Percentiles rank a stretch among this genome's conserved stretches.
phyloP scores from a whole-genome alignment of 2,329 filamentous ascomycete species.

The Botrytis cinerea region DNA sequence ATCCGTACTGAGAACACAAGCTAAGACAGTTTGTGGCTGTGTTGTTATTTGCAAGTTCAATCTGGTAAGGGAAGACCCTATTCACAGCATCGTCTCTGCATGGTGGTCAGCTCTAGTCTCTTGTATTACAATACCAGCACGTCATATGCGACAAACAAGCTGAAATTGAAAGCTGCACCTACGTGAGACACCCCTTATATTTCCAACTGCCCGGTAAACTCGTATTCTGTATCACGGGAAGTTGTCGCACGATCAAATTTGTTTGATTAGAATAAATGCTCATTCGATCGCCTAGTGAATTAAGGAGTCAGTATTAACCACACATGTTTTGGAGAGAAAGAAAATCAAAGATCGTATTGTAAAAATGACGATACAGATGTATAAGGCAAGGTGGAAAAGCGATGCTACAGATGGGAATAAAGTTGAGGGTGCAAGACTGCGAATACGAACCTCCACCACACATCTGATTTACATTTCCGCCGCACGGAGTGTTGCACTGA shows the following conservation, averaged over 20 bases:
- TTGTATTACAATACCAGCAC: conserved; percentile 4
- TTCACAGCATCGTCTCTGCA: conserved; percentile 27
- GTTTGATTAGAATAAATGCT: conserved; percentile 34
- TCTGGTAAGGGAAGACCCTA: conserved; percentile 33
- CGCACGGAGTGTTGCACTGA: conserved; percentile 39
- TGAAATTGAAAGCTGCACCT: conserved; percentile 16
- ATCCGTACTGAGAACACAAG: conserved; percentile 36
- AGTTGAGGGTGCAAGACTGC: neutral
- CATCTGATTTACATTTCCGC: conserved; percentile 36
- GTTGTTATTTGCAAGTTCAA: conserved; percentile 29
- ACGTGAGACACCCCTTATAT: conserved; percentile 39
- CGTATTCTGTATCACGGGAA: conserved; percentile 27
- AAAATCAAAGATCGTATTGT: neutral
- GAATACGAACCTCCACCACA: neutral
- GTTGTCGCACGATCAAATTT: conserved; percentile 26
- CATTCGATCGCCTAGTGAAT: conserved; percentile 32
- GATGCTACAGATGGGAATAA: neutral
- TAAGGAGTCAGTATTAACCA: neutral
- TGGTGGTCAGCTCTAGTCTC: conserved; percentile 3
- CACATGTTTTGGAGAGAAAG: neutral
- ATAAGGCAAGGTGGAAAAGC: no score
- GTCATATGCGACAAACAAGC: neutral
- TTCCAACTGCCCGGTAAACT: conserved; percentile 33
- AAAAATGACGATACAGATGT: neutral
- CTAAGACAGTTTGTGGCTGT: conserved; percentile 32